Evolutionary conservation across 441 rosid species (phyloP), one percentile per base, ranked within the genome.

Genomic region (Pelargonium fulgidum): DNA sequence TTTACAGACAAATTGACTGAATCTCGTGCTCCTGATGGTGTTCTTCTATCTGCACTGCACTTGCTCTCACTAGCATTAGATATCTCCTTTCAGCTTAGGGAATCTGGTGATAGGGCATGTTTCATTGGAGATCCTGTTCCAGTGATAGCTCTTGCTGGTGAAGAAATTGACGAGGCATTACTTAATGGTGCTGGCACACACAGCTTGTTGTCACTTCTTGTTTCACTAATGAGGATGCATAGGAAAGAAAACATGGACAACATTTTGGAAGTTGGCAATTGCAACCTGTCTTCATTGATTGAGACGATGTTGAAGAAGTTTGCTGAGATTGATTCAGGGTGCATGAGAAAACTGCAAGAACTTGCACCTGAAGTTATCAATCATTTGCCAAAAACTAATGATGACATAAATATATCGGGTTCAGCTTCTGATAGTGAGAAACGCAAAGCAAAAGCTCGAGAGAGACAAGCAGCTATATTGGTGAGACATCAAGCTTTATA

Each of bases 391-490:
- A 79, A 67, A 68, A 61, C 80, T 36, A 68, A 39, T 68, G 56
- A 68, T 70, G 88, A 80, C 70, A 70, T 62, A 47, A 79, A 68
- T 63, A 72, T 72, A 33, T 63, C 77, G 64, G 80, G 73, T 63
- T 81, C 87, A 64, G 63, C 72, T 65, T 84, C 92, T 76, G 89
- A 89, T 70, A 78, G 77, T 73, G 96, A 89, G 79, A 86, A 75
- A 77, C 95, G 87, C 79, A 92, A 91, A 86, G 96, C 92, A 12
- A 89, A 83, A 83, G 98, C 97, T 68, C 89, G 93, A 58, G 91
- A 92, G 80, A 87, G 90, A 77, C 98, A 95, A 83, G 99, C 97
- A 75, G 96, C 96, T 62, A 76, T 92, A 69, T 52, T 92, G 97
- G 99, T 95, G 81, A 78, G 93, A 75, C 70, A 62, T 59, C 56